Evolutionary conservation across 1,284 basidiomycete genomes (phyloP), one percentile per base, ranked within the genome.

Genomic region (Entoloma clypeatum): DNA sequence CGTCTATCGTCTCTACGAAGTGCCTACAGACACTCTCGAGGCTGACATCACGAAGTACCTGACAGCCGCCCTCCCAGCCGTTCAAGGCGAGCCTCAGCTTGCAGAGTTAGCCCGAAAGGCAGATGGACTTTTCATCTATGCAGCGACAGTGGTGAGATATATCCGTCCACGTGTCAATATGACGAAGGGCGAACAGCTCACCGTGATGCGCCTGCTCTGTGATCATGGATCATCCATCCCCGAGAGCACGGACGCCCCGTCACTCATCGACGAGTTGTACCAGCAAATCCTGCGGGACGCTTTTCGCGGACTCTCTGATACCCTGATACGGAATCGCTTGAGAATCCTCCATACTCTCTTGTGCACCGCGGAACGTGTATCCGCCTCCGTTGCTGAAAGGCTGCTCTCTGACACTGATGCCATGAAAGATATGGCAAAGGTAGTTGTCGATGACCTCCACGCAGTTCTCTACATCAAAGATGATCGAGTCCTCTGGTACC

Each of bases 391-490:
- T 23, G 33, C 11, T 26, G 38, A 33, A 8, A 8, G n/a, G n/a
- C n/a, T 3, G 11, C 38, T 40, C 6, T 3, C 10, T 19, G 10
- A 17, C 17, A 11, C 3, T 17, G 19, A 14, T 21, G 26, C 30
- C 13, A n/a, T n/a, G n/a, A 6, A 24, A 5, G 32, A 24, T 3
- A 11, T 30, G n/a, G 45, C 40, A 26, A 30, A 23, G 10, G 23
- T 19, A 25, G 33, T 53, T 31, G 17, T 49, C 10, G 10, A 38
- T 3, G 21, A 23, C 10, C 50, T 55, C 4, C 45, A 52, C 38
- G 41, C 54, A n/a, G 52, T 55, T 11, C 50, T 55, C n/a, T 55
- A 51, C 28, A 28, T 16, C 8, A 23, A 48, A 48, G 38, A 49
- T 19, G 31, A 36, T 19, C 34, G 28, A 0, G 36, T 55, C 11